These are phyloP conservation scores for Tilletia indica DNA, from an alignment of 1,284 basidiomycete species.

Conservation along the genomic window DNA sequence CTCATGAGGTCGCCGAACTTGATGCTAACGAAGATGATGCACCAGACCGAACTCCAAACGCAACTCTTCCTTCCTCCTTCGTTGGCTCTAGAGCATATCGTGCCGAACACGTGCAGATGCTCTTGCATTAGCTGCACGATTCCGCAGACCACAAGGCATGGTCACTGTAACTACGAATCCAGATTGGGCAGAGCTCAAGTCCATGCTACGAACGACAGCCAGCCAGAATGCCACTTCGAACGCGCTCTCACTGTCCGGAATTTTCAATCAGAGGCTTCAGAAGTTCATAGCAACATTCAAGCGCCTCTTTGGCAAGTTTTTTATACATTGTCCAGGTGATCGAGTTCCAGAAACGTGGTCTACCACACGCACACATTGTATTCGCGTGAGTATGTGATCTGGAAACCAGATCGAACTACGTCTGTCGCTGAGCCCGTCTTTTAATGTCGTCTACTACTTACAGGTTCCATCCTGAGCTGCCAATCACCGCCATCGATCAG, in stretches of 20 bases:
- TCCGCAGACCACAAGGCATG: neutral
- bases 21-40: neutral
- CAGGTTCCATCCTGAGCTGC: neutral
- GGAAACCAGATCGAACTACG: no score
- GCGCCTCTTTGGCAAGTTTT: neutral
- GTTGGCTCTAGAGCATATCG: neutral
- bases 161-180: neutral
- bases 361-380: slow-evolving; percentile 3
- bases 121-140: neutral
- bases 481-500: neutral
- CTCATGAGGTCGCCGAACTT: neutral
- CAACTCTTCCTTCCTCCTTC: neutral
- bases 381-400: neutral
- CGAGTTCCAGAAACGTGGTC: slow-evolving; percentile 9
- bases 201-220: neutral
- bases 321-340: neutral
- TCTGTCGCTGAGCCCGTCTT: neutral
- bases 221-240: neutral
- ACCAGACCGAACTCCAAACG: neutral
- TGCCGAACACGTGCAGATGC: neutral
- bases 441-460: neutral
- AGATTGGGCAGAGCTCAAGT: neutral
- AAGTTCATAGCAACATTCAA: neutral
- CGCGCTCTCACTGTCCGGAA: neutral
- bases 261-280: neutral